Evolutionary conservation across 305 asterid species (phyloP).

Genomic region (Coffea humblotiana): DNA sequence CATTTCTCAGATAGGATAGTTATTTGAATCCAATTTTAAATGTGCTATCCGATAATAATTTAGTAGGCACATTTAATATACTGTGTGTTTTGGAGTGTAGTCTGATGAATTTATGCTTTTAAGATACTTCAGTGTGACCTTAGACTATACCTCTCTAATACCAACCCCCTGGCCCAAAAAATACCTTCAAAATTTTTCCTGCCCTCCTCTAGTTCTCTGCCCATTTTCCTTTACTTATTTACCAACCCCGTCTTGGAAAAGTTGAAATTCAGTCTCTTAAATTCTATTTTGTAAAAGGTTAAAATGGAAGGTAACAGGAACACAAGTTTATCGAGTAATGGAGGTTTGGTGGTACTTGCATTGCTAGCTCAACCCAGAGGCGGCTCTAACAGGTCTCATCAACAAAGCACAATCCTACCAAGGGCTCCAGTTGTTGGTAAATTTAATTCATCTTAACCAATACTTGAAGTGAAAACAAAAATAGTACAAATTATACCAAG

Average conservation of each 20-base stretch:
- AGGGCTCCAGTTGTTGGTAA: slow-evolving; percentile 1
- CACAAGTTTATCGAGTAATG: background rate
- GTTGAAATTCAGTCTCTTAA: background rate
- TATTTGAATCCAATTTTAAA: background rate
- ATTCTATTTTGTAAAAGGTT: background rate
- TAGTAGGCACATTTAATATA: background rate
- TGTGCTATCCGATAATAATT: background rate
- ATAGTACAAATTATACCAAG: background rate
- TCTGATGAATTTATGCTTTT: background rate
- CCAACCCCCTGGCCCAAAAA: background rate
- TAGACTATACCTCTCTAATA: background rate
- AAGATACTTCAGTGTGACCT: background rate
- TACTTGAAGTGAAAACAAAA: background rate
- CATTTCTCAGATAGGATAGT: background rate
- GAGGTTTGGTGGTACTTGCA: background rate
- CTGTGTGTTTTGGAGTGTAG: background rate
- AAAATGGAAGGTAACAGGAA: background rate
- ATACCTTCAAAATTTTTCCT: background rate
- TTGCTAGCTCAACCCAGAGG: background rate
- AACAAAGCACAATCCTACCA: background rate
- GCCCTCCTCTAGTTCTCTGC: background rate
- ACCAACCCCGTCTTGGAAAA: background rate
- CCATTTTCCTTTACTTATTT: background rate
- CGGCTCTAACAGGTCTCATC: background rate
- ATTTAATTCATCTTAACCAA: background rate